Conservation (phyloP, 2,329 filamentous ascomycete genomes). For the Fusarium coicis region DNA sequence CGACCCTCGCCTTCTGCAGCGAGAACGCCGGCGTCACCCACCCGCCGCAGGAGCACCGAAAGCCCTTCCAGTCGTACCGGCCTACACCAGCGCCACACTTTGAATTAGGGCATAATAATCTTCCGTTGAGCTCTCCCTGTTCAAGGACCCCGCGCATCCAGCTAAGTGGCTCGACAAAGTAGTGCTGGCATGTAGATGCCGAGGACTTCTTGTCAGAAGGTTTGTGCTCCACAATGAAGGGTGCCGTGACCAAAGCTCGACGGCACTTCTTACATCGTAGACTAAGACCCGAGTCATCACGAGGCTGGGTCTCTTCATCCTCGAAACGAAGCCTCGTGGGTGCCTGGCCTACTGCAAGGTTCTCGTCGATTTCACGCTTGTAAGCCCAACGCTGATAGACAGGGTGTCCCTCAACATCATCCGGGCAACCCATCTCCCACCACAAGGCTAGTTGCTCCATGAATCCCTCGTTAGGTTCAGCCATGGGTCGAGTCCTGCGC, state of each 20-base stretch:
- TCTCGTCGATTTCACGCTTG: constrained; percentile 64
- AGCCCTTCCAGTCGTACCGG: constrained; percentile 95
- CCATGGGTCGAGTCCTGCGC: constrained; percentile 76
- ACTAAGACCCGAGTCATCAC: constrained; percentile 44
- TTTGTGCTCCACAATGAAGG: constrained; percentile 75
- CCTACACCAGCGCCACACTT: constrained; percentile 87
- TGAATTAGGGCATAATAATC: constrained; percentile 81
- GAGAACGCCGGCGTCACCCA: constrained; percentile 95
- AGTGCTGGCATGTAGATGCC: constrained; percentile 74
- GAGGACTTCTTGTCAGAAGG: constrained; percentile 38
- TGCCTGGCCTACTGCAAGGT: constrained; percentile 78
- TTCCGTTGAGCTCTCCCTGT: constrained; percentile 82
- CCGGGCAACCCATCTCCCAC: constrained; percentile 85
- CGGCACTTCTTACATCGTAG: constrained; percentile 94
- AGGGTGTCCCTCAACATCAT: constrained; percentile 71
- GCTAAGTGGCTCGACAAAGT: constrained; percentile 90
- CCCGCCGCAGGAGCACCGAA: constrained; percentile 88
- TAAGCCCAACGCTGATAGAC: constrained; percentile 80
- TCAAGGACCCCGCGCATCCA: constrained; percentile 94
- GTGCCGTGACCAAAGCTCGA: constrained; percentile 64
- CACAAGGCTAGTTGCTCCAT: constrained; percentile 89
- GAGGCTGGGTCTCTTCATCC: constrained; percentile 69
- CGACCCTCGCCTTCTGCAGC: constrained; percentile 82
- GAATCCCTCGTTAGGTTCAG: constrained; percentile 92
- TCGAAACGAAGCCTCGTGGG: constrained; percentile 87